Conservation (phyloP, 2,329 filamentous ascomycete species). For the Chaetomium globosum region DNA sequence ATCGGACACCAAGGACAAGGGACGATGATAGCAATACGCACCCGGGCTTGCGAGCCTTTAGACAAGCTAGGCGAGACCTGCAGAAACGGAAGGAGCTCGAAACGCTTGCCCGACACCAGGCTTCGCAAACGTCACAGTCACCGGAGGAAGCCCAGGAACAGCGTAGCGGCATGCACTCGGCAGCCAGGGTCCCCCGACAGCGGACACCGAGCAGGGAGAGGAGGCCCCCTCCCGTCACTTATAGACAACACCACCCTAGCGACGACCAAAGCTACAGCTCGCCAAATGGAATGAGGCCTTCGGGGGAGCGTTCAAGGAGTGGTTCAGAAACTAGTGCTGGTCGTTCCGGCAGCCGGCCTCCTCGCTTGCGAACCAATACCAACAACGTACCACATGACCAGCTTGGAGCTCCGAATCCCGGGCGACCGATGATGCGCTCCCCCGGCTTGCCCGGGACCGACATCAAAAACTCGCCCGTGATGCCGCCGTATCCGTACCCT, state of each 20-base stretch:
- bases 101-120: slow-evolving; percentile 48
- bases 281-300: slow-evolving; percentile 38
- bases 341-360: slow-evolving; percentile 46
- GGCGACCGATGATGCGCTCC: slow-evolving; percentile 46
- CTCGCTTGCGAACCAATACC: slow-evolving; percentile 44
- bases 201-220: slow-evolving; percentile 50
- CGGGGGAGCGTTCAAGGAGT: slow-evolving; percentile 55
- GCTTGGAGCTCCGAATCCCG: slow-evolving; percentile 38
- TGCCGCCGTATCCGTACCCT: slow-evolving; percentile 50
- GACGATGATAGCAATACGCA: slow-evolving; percentile 47
- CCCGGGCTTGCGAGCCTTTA: slow-evolving; percentile 58
- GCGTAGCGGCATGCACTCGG: slow-evolving; percentile 19
- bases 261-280: slow-evolving; percentile 46
- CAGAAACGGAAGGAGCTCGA: slow-evolving; percentile 60
- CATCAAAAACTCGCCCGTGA: slow-evolving; percentile 51
- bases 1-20: slow-evolving; percentile 34
- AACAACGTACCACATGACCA: slow-evolving; percentile 45
- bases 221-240: slow-evolving; percentile 49
- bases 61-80: slow-evolving; percentile 60
- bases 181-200: slow-evolving; percentile 31
- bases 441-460: slow-evolving; percentile 55
- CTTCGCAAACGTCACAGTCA: slow-evolving; percentile 27
- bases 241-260: slow-evolving; percentile 50
- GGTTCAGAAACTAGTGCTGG: slow-evolving; percentile 59
- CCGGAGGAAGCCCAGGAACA: slow-evolving; percentile 33